phyloP scores from a whole-genome alignment of 73 alveolate genomes.

The Tetrahymena borealis region DNA sequence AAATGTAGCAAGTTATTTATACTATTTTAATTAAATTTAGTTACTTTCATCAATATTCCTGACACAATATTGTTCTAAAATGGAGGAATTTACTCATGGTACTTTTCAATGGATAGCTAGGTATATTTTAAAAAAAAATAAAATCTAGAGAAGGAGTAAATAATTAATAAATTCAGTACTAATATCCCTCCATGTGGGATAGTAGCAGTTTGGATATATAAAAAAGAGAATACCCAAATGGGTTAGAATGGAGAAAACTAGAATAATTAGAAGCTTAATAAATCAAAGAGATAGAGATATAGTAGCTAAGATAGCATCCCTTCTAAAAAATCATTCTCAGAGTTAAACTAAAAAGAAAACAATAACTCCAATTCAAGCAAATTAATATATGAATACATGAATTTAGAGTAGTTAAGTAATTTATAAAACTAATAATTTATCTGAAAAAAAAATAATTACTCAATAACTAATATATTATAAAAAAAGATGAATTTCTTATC shows the following conservation, averaged over 20 bases:
- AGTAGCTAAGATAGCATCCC: not conserved
- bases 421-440: not conserved
- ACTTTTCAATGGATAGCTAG: not conserved
- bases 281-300: not conserved
- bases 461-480: too few relatives aligned
- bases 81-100: not conserved
- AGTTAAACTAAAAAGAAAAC: not conserved
- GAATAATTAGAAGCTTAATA: not conserved
- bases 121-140: not conserved
- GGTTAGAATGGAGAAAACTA: not conserved
- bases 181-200: not conserved
- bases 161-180: not conserved
- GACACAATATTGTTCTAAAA: not conserved
- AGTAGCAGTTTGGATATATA: not conserved
- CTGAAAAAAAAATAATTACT: too few relatives aligned
- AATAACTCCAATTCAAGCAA: not conserved
- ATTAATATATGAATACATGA: not conserved
- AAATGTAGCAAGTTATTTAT: not conserved
- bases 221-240: not conserved
- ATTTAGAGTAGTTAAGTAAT: not conserved
- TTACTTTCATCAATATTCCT: not conserved
- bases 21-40: not conserved
- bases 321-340: not conserved
- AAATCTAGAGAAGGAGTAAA: not conserved
- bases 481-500: not conserved